These are phyloP conservation scores for Cyamopsis tetragonoloba DNA, from an alignment of 306 rosid species.

Conservation along the genomic window DNA sequence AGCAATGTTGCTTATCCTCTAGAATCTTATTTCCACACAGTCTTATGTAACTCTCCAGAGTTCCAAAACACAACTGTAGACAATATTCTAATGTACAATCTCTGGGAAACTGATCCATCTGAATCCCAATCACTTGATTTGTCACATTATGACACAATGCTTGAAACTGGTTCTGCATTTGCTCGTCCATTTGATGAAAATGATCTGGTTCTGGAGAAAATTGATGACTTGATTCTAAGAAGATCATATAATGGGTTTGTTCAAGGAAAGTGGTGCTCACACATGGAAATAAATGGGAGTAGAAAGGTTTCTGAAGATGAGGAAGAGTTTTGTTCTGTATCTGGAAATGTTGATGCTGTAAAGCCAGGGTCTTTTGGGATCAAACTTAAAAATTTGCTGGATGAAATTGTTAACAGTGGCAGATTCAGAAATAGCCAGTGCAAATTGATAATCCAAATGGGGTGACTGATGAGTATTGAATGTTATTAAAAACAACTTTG, in stretches of 20 bases:
- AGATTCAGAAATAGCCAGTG: conserved; percentile 37
- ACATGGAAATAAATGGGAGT: conserved; percentile 15
- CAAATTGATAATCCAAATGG: conserved; percentile 27
- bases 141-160: conserved; percentile 44
- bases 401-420: conserved; percentile 27
- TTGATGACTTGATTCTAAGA: conserved; percentile 46
- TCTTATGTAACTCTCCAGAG: conserved; percentile 55
- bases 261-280: conserved; percentile 60
- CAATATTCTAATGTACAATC: conserved; percentile 40
- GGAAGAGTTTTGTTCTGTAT: conserved; percentile 33
- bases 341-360: conserved; percentile 43
- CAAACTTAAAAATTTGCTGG: conserved; percentile 29
- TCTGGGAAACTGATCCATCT: conserved; percentile 41
- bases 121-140: conserved; percentile 45
- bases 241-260: conserved; percentile 38
- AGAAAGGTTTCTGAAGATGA: background rate
- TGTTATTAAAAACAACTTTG: background rate
- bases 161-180: conserved; percentile 49
- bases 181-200: conserved; percentile 49
- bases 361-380: conserved; percentile 45
- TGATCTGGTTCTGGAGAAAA: conserved; percentile 44
- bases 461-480: conserved; percentile 14
- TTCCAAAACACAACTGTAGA: conserved; percentile 48
- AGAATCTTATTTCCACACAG: conserved; percentile 67
- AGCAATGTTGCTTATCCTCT: conserved; percentile 62